Conservation (phyloP, 2,329 filamentous ascomycete genomes). For the Pyricularia grisea region DNA sequence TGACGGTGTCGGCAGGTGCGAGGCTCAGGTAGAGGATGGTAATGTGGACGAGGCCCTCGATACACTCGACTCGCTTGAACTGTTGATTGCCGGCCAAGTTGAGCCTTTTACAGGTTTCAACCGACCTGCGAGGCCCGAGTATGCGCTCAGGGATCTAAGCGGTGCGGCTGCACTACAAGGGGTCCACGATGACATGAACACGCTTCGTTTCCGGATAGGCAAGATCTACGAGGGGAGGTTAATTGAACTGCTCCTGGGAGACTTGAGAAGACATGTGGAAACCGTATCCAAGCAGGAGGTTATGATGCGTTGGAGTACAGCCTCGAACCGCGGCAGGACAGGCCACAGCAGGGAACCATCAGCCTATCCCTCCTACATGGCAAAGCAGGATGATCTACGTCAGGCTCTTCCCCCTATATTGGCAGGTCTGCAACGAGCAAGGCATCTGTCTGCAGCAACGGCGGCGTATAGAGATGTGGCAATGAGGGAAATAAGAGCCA, state of each 20-base stretch:
- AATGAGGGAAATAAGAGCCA: constrained; percentile 72
- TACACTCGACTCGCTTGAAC: constrained; percentile 68
- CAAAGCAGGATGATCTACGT: constrained; percentile 61
- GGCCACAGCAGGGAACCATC: constrained; percentile 57
- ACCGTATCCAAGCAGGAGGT: constrained; percentile 64
- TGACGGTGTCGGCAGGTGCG: constrained; percentile 64
- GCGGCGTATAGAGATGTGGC: constrained; percentile 75
- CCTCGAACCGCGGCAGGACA: constrained; percentile 64
- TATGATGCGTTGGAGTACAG: constrained; percentile 73
- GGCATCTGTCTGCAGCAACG: constrained; percentile 73
- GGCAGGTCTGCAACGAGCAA: constrained; percentile 70
- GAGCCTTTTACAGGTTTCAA: constrained; percentile 22
- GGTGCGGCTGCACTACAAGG: constrained; percentile 71
- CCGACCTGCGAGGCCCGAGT: constrained; percentile 7
- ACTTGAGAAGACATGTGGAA: constrained; percentile 73
- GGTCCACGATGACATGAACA: constrained; percentile 65
- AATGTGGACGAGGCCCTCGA: constrained; percentile 73
- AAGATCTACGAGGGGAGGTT: constrained; percentile 80
- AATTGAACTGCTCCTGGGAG: constrained; percentile 64
- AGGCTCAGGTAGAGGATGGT: constrained; percentile 73
- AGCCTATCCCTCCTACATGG: constrained; percentile 68
- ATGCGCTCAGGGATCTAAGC: constrained; percentile 57
- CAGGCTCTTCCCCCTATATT: constrained; percentile 61
- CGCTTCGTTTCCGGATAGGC: constrained; percentile 71
- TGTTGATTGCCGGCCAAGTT: constrained; percentile 65